Evolutionary conservation across 305 asterid genomes (phyloP), one percentile per base, ranked within the genome.

Genomic region (Fraxinus nigra): DNA sequence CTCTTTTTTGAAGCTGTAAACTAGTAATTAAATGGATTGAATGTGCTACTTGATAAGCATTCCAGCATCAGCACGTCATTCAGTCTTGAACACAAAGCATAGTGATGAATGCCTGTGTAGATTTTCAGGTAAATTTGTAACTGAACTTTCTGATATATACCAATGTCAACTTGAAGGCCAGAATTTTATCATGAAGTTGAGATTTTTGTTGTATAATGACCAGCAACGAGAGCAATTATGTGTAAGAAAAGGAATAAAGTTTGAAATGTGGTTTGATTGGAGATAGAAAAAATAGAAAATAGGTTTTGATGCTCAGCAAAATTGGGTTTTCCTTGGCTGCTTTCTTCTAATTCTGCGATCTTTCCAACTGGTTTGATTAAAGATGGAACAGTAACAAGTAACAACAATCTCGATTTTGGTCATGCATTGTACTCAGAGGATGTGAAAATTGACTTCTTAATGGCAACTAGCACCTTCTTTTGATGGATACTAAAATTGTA

Each of bases 1-100:
- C 99, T 96, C 78, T 90, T 94, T 78, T 96, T 84, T 74, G 98
- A 93, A 94, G 98, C 95, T 88, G 92, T 88, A 82, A 87, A 94
- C 82, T 90, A 89, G 89, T 82, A 51, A 63, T 30, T 65, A 85
- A 24, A 80, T 73, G 81, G 72, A 26, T 63, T 26, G 72, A 63
- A 63, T 24, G 72, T 24, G n/a, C 72, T 63, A 24, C 72, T 84
- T 72, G 85, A 75, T 37, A 38, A 35, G 87, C 65, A 81, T 65
- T 79, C 54, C 46, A 61, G 77, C 51, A 34, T 73, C 83, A 86
- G 82, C 56, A 69, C 34, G 30, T 72, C 74, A 48, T 82, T 85
- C 85, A 30, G 24, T 74, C 74, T 82, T 80, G 83, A 75, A 86
- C 72, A 13, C 79, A 63, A 73, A 76, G 82, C 72, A 63, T 63